Evolutionary conservation across 305 asterid species (phyloP).

Genomic region (Rubia peregrina): DNA sequence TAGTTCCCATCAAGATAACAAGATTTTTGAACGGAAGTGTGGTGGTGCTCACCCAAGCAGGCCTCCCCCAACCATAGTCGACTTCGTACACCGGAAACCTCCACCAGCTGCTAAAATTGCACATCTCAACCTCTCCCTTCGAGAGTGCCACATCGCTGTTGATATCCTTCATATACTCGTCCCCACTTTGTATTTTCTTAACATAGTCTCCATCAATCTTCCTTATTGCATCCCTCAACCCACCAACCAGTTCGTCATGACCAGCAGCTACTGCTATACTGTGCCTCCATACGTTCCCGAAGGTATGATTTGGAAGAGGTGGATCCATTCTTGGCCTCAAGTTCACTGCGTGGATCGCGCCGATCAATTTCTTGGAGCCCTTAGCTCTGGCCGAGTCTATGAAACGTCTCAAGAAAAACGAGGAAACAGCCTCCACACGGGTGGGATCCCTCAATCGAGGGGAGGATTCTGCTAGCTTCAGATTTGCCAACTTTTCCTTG

Average conservation of each 20-base stretch:
- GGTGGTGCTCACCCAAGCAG: constrained; percentile 22
- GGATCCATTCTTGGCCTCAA: constrained; percentile 29
- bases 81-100: constrained; percentile 23
- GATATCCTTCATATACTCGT: constrained; percentile 1
- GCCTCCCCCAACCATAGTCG: constrained; percentile 27
- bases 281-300: constrained; percentile 25
- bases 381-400: constrained; percentile 9
- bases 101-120: constrained; percentile 24
- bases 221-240: constrained; percentile 14
- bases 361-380: not conserved
- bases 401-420: constrained; percentile 22
- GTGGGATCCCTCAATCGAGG: constrained; percentile 13
- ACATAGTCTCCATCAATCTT: constrained; percentile 13
- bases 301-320: constrained; percentile 14
- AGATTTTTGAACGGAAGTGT: constrained; percentile 21
- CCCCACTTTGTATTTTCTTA: constrained; percentile 4
- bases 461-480: no score
- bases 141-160: not conserved
- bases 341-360: constrained; percentile 23
- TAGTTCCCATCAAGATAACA: constrained; percentile 23
- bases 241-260: constrained; percentile 2
- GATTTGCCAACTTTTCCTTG: not conserved
- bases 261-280: not conserved
- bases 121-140: constrained; percentile 5
- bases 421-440: constrained; percentile 24